Evolutionary conservation across 2,329 filamentous ascomycete genomes (phyloP).

Genomic region (Talaromyces sp.): DNA sequence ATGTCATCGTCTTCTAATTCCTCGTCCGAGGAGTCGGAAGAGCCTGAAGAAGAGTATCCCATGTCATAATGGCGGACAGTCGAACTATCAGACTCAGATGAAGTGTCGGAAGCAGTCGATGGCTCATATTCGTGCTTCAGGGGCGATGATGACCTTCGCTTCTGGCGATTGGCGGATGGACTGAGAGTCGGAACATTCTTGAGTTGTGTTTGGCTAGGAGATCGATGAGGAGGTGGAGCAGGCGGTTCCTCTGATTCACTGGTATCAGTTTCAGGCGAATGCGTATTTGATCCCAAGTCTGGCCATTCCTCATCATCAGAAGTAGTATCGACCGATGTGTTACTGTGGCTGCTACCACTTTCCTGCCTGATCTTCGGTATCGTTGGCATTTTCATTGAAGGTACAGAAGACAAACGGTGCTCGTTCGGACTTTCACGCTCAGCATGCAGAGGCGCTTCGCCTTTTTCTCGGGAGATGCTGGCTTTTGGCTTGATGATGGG

Average conservation of each 20-base stretch:
- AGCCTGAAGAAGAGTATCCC: slow-evolving; percentile 43
- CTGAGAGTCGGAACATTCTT: slow-evolving; percentile 44
- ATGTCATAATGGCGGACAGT: slow-evolving; percentile 51
- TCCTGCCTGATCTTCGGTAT: slow-evolving; percentile 40
- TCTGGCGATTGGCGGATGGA: slow-evolving; percentile 44
- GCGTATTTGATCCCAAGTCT: slow-evolving; percentile 18
- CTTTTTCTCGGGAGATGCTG: slow-evolving; percentile 13
- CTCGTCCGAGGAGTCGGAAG: slow-evolving; percentile 51
- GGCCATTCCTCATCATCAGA: slow-evolving; percentile 26
- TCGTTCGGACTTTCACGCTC: slow-evolving; percentile 24
- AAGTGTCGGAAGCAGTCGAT: slow-evolving; percentile 65
- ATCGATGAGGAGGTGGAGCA: slow-evolving; percentile 47
- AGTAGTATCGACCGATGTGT: slow-evolving; percentile 4
- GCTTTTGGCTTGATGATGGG: slow-evolving; percentile 3
- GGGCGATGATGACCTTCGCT: slow-evolving; percentile 80
- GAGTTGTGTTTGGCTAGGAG: slow-evolving; percentile 46
- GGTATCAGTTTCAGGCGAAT: slow-evolving; percentile 1
- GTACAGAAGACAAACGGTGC: slow-evolving; percentile 42
- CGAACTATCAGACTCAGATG: slow-evolving; percentile 53
- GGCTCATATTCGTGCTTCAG: slow-evolving; percentile 96
- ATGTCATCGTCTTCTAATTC: slow-evolving; percentile 50
- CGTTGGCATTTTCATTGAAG: slow-evolving; percentile 41
- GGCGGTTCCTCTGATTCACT: slow-evolving; percentile 34
- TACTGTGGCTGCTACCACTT: slow-evolving; percentile 25
- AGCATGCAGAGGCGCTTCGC: slow-evolving; percentile 23